Conservation (phyloP, 371 early-diverging fungal species). For the Mortierella sp. region DNA sequence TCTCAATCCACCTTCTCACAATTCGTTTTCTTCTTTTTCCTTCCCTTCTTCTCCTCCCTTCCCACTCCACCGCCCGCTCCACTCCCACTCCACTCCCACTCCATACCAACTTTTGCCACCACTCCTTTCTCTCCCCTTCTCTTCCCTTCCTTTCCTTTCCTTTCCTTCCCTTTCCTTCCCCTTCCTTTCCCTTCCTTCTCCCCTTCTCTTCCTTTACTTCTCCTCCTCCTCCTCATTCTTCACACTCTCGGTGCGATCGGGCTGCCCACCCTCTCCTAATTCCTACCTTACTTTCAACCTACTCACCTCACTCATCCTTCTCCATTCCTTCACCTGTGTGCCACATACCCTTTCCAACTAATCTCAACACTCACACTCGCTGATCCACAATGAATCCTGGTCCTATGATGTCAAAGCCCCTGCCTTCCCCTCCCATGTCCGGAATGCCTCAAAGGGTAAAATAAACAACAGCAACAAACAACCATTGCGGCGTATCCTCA, state of each 20-base stretch:
- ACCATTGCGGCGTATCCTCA: neutral
- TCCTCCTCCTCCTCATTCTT: neutral
- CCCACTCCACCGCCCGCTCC: neutral
- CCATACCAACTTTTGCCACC: neutral
- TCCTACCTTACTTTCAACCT: neutral
- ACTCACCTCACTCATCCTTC: neutral
- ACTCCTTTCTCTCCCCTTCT: neutral
- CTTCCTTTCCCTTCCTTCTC: neutral
- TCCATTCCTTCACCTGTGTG: neutral
- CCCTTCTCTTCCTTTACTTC: neutral
- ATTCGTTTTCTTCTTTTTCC: neutral
- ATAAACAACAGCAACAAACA: neutral
- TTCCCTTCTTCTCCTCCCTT: neutral
- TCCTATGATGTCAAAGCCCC: slow-evolving; percentile 3
- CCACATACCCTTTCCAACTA: neutral
- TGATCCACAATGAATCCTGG: neutral
- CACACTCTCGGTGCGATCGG: neutral
- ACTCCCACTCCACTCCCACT: neutral
- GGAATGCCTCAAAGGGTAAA: slow-evolving; percentile 9
- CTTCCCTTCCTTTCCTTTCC: neutral
- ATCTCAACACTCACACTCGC: neutral
- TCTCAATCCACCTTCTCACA: neutral
- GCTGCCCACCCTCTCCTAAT: neutral
- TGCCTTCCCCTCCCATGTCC: slow-evolving; percentile 3
- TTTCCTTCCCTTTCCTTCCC: neutral